Percentiles rank a stretch among this genome's conserved stretches.
Evolutionary conservation across 805 yeast genomes (phyloP).

Genomic region (Lipomyces yamadae): DNA sequence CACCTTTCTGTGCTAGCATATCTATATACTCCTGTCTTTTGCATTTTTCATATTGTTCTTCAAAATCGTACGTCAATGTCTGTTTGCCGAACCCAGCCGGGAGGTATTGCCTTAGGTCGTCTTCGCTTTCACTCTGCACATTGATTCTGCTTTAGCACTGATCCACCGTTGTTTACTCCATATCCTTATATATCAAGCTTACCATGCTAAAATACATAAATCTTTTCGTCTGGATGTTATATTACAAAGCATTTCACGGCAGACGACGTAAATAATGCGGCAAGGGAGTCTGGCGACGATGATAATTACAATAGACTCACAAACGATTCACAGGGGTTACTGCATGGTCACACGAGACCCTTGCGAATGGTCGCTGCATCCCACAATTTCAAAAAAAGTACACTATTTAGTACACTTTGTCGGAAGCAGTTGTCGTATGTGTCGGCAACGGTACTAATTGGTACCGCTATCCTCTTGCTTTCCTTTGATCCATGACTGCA

Average conservation of each 20-base stretch:
- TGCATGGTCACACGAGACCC: too few relatives aligned
- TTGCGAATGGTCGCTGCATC: too few relatives aligned
- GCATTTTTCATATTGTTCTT: constrained; percentile 16
- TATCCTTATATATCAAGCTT: not conserved
- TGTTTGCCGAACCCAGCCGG: constrained; percentile 38
- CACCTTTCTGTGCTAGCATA: constrained; percentile 8
- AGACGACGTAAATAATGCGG: too few relatives aligned
- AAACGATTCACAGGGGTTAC: too few relatives aligned
- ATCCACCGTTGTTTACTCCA: not conserved
- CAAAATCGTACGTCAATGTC: constrained; percentile 15
- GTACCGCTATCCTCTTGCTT: not conserved
- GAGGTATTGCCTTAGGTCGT: constrained; percentile 20
- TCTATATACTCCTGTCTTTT: constrained; percentile 22
- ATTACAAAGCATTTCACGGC: too few relatives aligned
- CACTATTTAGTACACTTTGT: too few relatives aligned
- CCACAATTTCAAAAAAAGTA: too few relatives aligned
- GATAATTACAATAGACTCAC: too few relatives aligned
- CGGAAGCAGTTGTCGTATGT: too few relatives aligned
- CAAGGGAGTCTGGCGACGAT: too few relatives aligned
- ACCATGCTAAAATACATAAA: not conserved
- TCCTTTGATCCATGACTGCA: not conserved
- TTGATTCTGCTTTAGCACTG: not conserved
- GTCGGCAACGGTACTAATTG: not conserved
- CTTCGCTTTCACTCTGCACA: constrained; percentile 18
- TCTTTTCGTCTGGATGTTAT: not conserved